These are phyloP conservation scores for Penicillium egyptiacum DNA, from an alignment of 495 filamentous ascomycete species.

Conservation along the genomic window DNA sequence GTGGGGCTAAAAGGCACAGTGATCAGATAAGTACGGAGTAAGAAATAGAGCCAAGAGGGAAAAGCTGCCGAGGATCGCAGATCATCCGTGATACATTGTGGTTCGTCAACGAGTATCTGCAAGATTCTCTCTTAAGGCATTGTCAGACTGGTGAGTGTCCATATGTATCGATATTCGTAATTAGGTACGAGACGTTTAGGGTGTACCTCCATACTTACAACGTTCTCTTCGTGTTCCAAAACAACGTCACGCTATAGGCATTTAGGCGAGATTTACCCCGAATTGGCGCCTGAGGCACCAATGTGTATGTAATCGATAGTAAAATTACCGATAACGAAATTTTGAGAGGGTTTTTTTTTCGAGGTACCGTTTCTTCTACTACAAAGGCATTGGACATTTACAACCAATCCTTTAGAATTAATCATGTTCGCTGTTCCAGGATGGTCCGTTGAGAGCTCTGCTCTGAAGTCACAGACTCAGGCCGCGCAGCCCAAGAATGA, in stretches of 20 bases:
- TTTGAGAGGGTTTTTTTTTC: conserved; percentile 8
- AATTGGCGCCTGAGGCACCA: neutral
- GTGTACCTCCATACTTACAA: neutral
- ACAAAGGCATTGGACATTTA: neutral
- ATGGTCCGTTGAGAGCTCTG: conserved; percentile 73
- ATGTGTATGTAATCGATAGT: neutral
- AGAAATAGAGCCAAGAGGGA: conserved; percentile 17
- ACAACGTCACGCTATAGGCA: neutral
- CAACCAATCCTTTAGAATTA: conserved; percentile 2
- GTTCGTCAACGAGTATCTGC: conserved; percentile 2
- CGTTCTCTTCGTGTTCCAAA: neutral
- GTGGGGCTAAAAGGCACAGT: conserved; percentile 1
- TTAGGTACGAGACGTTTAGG: neutral
- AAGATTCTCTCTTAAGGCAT: neutral
- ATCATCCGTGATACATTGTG: conserved; percentile 23
- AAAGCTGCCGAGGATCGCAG: conserved; percentile 27
- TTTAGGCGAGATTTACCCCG: neutral
- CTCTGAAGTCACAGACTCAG: conserved; percentile 67
- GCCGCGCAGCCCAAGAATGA: conserved; percentile 26
- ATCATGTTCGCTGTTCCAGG: conserved; percentile 92
- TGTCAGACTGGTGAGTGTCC: neutral
- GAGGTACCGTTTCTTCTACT: neutral
- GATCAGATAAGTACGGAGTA: conserved; percentile 3
- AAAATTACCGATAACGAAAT: conserved; percentile 15
- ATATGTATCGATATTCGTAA: neutral